Base-by-base conservation (phyloP, 2,329 filamentous ascomycete genomes). In the Stagonosporopsis vannaccii region DNA sequence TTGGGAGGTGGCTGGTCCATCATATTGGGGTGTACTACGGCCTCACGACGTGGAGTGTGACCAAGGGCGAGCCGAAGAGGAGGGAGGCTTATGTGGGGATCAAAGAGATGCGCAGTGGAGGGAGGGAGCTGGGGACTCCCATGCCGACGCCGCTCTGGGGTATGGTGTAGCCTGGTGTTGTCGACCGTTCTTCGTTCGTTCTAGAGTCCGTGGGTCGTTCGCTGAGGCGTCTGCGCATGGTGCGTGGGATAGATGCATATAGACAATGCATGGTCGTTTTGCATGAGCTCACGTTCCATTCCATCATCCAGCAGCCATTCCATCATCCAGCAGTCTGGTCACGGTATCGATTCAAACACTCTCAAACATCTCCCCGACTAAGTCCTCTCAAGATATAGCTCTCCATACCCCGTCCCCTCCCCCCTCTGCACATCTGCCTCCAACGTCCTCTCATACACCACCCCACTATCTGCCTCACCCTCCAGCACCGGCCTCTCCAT, bases 1-100 rank as follows among this genome's bases (percentile, higher is more conserved):
- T 97, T 79, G 92, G 91, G 64, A 90, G 94, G 61, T 98, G 93
- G 90, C 85, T 98, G 50, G 91, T 96, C 1, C 93, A 98, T 76
- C 90, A 91, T 55, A 93, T 98, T 61, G 94, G 91, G 9, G 86
- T 89, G 36, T 98, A 98, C 75, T 98, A 98, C 72, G 93, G 92
- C 40, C 83, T 97, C 53, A 85, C 87, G 58, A 97, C 93, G 19
- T 92, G 88, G 80, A 93, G 90, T 4, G 85, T 94, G 57, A 90
- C 89, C 0, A 83, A 89, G 1, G 87, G 87, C 28, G 82, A 87
- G 62, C 89, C 91, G 2, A 84, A 87, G 13, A 85, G 88, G 48
- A 85, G 91, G 47, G 89, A 95, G 60, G 92, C 95, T 7, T 97
- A 96, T 68, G 88, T 97, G 20, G 90, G 90, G 3, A 79, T 94